Evolutionary conservation across 352 stramenopile genomes (phyloP).

Genomic region (Peronospora belbahrii): DNA sequence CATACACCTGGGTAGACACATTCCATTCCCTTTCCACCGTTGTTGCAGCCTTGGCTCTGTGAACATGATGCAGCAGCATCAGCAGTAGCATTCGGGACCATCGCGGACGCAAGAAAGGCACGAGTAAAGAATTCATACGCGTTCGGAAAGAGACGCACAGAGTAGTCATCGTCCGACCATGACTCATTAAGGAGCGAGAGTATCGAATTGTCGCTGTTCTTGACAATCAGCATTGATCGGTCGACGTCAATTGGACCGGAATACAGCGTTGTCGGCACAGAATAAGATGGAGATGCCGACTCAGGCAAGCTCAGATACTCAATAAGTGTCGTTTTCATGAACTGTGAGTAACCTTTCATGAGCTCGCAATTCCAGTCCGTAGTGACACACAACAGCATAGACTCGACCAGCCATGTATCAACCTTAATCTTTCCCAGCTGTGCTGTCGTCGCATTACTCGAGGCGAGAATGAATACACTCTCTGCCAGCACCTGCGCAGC

Average conservation of each 20-base stretch:
- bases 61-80: conserved; percentile 33
- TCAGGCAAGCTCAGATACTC: conserved; percentile 48
- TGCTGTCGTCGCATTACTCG: conserved; percentile 34
- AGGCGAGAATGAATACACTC: conserved; percentile 54
- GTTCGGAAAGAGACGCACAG: conserved; percentile 67
- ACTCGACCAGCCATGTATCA: conserved; percentile 44
- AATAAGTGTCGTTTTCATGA: conserved; percentile 52
- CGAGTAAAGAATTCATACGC: conserved; percentile 76
- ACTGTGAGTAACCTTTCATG: conserved; percentile 62
- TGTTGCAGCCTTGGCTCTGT: conserved; percentile 46
- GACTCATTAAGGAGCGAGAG: conserved; percentile 44
- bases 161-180: conserved; percentile 47
- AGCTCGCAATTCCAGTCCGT: conserved; percentile 63
- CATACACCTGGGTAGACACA: conserved; percentile 77
- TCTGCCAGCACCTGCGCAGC: conserved; percentile 73
- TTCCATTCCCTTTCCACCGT: conserved; percentile 46
- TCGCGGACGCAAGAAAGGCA: conserved; percentile 52
- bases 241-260: conserved; percentile 36
- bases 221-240: conserved; percentile 46
- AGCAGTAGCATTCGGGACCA: conserved; percentile 36
- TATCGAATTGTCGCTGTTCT: conserved; percentile 27
- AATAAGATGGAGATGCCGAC: conserved; percentile 45
- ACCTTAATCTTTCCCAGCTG: conserved; percentile 40
- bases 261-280: conserved; percentile 52
- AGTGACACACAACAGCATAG: conserved; percentile 51